Evolutionary conservation across 139 green algal genomes (phyloP).

Genomic region (Closterium sp.): DNA sequence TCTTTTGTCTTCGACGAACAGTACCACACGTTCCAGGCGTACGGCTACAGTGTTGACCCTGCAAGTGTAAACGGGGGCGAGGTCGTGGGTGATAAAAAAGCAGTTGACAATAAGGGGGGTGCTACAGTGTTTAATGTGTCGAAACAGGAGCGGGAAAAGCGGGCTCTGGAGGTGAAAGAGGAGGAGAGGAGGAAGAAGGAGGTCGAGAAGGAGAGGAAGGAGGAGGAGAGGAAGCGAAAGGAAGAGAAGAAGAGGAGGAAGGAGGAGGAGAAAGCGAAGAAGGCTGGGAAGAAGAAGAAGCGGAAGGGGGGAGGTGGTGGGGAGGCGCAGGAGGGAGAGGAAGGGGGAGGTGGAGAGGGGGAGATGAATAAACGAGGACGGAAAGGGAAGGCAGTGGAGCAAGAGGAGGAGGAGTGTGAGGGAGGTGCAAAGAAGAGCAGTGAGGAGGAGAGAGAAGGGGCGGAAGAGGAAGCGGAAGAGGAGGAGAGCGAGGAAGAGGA

Average conservation of each 20-base stretch:
- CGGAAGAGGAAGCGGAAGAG: constrained; percentile 30
- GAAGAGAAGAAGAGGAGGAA: constrained; percentile 18
- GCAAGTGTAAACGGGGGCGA: constrained; percentile 32
- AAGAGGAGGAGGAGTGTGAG: neutral
- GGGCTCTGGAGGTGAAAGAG: neutral
- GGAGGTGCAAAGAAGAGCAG: constrained; percentile 58
- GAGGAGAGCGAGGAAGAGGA: constrained; percentile 55
- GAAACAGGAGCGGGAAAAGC: constrained; percentile 25
- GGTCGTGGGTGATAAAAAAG: constrained; percentile 56
- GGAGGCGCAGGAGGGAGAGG: neutral
- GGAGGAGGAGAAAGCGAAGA: neutral
- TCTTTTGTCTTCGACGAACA: constrained; percentile 83
- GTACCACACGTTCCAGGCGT: constrained; percentile 80
- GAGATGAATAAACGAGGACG: neutral
- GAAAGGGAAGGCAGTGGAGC: neutral
- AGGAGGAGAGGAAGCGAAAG: neutral
- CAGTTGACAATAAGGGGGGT: constrained; percentile 43
- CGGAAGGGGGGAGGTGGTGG: neutral
- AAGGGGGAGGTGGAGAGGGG: neutral
- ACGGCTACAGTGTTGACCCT: constrained; percentile 49
- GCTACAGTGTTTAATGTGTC: constrained; percentile 37
- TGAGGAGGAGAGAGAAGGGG: constrained; percentile 44
- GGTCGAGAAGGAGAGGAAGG: neutral
- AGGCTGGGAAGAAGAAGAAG: constrained; percentile 6
- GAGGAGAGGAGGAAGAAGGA: constrained; percentile 26